phyloP scores from a whole-genome alignment of 2,329 filamentous ascomycete genomes.

The Cryphonectria japonica region DNA sequence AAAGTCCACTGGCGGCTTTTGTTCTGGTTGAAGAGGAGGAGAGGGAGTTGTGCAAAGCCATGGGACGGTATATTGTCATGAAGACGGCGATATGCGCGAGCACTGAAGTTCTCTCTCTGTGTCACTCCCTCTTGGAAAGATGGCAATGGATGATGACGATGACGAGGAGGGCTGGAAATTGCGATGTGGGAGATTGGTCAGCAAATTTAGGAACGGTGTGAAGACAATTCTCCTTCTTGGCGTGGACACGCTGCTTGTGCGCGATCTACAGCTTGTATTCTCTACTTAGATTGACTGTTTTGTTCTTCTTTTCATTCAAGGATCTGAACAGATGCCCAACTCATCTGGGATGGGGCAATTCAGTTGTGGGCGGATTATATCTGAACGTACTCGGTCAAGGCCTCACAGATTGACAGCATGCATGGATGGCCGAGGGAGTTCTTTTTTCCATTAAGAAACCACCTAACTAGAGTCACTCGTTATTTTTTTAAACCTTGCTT shows the following conservation, averaged over 20 bases:
- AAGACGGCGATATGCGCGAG: not conserved
- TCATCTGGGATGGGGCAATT: constrained; percentile 25
- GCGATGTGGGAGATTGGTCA: not conserved
- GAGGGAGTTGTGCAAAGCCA: not conserved
- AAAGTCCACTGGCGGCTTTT: not conserved
- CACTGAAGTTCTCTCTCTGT: not conserved
- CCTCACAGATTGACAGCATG: constrained; percentile 4
- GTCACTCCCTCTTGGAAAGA: not conserved
- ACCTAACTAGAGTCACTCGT: constrained; percentile 22
- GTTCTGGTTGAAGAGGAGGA: not conserved
- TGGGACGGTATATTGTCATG: too few relatives aligned
- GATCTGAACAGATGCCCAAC: constrained; percentile 29
- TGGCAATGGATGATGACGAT: not conserved
- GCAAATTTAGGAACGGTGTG: not conserved
- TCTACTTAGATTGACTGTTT: not conserved
- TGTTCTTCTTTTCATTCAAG: not conserved
- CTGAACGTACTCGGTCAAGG: not conserved
- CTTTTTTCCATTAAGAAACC: constrained; percentile 3
- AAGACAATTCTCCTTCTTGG: not conserved
- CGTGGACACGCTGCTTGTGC: not conserved
- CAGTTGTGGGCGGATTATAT: constrained; percentile 5
- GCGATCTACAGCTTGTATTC: not conserved
- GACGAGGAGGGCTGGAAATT: not conserved
- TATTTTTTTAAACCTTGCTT: not conserved
- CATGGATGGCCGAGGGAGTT: not conserved